Conservation (phyloP, 2,329 filamentous ascomycete genomes). For the Fusarium piperis region DNA sequence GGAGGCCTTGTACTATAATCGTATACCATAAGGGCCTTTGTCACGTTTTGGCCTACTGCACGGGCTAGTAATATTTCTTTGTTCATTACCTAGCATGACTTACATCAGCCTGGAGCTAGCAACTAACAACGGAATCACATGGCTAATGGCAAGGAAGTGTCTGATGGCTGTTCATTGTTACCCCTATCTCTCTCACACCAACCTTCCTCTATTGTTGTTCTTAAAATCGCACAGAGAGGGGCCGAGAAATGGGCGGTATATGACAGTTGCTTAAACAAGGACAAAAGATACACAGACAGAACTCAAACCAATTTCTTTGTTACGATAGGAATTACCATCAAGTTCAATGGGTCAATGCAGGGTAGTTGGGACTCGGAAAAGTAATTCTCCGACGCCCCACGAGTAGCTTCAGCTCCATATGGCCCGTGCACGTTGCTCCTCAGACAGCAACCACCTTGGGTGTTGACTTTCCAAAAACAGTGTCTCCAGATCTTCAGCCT, state of each 20-base stretch:
- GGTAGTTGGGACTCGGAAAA: slow-evolving; percentile 30
- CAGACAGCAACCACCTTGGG: slow-evolving; percentile 29
- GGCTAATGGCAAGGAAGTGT: not conserved
- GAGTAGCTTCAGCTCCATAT: not conserved
- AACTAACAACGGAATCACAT: not conserved
- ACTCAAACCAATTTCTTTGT: not conserved
- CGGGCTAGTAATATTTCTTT: not conserved
- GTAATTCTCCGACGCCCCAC: not conserved
- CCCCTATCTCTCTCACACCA: too few species aligned
- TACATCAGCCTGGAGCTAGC: not conserved
- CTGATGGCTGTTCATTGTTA: not conserved
- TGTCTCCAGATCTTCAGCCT: slow-evolving; percentile 30
- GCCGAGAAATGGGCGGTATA: not conserved
- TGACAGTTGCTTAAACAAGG: not conserved
- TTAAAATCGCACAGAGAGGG: not conserved
- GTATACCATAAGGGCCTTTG: not conserved
- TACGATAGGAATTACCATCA: not conserved
- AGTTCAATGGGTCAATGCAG: not conserved
- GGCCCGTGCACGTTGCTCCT: slow-evolving; percentile 38
- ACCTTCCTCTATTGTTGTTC: too few species aligned
- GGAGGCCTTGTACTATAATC: too few species aligned
- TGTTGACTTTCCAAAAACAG: slow-evolving; percentile 36
- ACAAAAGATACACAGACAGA: not conserved
- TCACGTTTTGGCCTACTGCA: not conserved
- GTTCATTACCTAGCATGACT: not conserved